These are phyloP conservation scores for Craspedostauros australis DNA, from an alignment of 108 stramenopile genomes.

Conservation along the genomic window DNA sequence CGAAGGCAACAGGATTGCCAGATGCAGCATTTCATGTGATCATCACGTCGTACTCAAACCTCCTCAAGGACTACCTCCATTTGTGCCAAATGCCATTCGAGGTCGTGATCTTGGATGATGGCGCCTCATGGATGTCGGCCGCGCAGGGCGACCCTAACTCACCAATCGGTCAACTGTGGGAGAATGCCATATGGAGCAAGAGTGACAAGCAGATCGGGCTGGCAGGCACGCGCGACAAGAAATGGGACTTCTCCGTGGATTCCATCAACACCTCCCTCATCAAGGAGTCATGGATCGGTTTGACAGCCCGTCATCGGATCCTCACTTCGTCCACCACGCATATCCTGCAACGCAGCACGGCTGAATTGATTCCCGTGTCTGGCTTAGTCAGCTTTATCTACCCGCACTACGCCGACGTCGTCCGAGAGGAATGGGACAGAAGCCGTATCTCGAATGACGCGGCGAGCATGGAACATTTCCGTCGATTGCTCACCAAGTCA, in stretches of 20 bases:
- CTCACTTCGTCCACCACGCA: slow-evolving; percentile 37
- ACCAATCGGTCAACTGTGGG: slow-evolving; percentile 54
- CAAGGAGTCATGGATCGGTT: slow-evolving; percentile 60
- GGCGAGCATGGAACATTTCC: slow-evolving; percentile 64
- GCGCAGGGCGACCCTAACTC: slow-evolving; percentile 64
- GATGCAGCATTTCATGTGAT: slow-evolving; percentile 76
- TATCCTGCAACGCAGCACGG: slow-evolving; percentile 20
- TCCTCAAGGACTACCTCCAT: slow-evolving; percentile 70
- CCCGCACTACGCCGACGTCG: slow-evolving; percentile 66
- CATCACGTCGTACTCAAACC: slow-evolving; percentile 55
- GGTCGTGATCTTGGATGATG: slow-evolving; percentile 69
- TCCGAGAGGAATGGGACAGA: slow-evolving; percentile 82
- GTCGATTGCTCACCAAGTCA: slow-evolving; percentile 56
- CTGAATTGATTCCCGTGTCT: slow-evolving; percentile 43
- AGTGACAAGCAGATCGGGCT: slow-evolving; percentile 60
- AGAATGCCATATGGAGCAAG: slow-evolving; percentile 56
- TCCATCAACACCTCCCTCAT: slow-evolving; percentile 22
- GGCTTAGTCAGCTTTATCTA: slow-evolving; percentile 56
- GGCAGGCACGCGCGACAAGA: slow-evolving; percentile 29
- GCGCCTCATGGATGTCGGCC: slow-evolving; percentile 68
- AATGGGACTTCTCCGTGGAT: slow-evolving; percentile 50
- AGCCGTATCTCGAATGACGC: slow-evolving; percentile 52
- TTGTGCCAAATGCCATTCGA: slow-evolving; percentile 80
- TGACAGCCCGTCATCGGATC: slow-evolving; percentile 81
- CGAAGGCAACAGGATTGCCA: slow-evolving; percentile 42